Percentiles rank a stretch among this genome's conserved stretches.
phyloP scores from a whole-genome alignment of 2,329 filamentous ascomycete genomes.

The Aphanocladium album region DNA sequence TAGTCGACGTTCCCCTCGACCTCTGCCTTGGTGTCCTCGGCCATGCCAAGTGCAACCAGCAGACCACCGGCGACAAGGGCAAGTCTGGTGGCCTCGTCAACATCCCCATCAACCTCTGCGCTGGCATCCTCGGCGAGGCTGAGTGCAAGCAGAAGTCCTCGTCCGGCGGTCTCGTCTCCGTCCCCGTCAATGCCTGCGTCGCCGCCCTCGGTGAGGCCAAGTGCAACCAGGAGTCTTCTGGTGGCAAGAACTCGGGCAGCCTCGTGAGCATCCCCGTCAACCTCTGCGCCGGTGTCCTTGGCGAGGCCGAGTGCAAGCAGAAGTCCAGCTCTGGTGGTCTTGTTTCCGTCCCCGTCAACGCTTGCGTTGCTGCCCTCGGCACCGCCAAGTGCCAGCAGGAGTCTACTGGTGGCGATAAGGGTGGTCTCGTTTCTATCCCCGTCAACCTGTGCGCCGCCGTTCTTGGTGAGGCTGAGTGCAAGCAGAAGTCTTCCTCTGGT shows the following conservation, averaged over 20 bases:
- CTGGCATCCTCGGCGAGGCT: neutral
- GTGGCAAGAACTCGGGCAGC: neutral
- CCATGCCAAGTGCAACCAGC: neutral
- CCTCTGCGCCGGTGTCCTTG: constrained; percentile 2
- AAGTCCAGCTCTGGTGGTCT: neutral
- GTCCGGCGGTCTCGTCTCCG: neutral
- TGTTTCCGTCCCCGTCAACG: neutral
- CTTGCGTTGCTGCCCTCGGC: neutral
- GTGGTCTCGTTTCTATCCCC: neutral
- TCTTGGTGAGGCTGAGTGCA: neutral
- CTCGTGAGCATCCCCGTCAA: constrained; percentile 8
- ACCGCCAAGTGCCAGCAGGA: neutral
- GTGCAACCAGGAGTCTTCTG: neutral
- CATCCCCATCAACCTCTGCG: neutral
- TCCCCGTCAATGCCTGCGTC: neutral
- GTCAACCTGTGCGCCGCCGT: neutral
- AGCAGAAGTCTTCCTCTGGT: neutral
- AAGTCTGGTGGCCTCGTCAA: neutral
- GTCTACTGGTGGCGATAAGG: neutral
- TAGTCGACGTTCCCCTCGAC: neutral
- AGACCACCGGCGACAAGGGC: neutral
- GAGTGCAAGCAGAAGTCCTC: constrained; percentile 7
- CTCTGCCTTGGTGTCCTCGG: neutral
- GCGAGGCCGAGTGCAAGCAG: neutral
- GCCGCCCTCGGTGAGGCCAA: neutral